Conservation (phyloP, 208 protist species). For the Acanthamoeba sp. region DNA sequence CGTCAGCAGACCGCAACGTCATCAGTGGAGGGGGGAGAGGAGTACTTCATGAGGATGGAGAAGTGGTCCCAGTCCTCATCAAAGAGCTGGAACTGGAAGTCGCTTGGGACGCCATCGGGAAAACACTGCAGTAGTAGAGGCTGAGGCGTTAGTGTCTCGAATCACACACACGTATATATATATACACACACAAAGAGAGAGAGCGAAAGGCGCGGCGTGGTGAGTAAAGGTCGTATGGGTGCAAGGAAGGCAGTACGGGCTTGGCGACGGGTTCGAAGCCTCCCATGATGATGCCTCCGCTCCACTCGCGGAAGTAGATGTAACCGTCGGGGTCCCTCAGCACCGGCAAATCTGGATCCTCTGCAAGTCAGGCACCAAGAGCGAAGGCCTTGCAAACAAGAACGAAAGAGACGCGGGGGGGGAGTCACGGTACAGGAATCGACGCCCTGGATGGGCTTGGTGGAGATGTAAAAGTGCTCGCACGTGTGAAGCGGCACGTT, state of each 20-base stretch:
- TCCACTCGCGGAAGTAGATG: constrained; percentile 33
- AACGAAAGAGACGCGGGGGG: not conserved
- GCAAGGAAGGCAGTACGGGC: not conserved
- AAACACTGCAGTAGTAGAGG: no score
- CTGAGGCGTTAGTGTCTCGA: no score
- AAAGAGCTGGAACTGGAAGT: constrained; percentile 30
- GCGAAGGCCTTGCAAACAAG: not conserved
- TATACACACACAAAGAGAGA: no score
- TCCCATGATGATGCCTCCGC: not conserved
- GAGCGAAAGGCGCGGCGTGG: no score
- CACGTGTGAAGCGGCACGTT: not conserved
- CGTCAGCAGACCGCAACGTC: not conserved
- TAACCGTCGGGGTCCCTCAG: not conserved
- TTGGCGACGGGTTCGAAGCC: constrained; percentile 22
- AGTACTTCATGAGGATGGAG: not conserved
- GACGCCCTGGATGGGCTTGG: not conserved
- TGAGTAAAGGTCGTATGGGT: not conserved
- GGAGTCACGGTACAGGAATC: not conserved
- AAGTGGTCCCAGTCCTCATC: constrained; percentile 45
- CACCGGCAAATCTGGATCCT: not conserved
- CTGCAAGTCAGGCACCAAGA: not conserved
- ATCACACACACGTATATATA: no score
- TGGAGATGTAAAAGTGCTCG: not conserved
- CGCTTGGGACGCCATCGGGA: not conserved
- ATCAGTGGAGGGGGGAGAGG: not conserved